Evolutionary conservation across 495 filamentous ascomycete genomes (phyloP).

Genomic region (Durotheca rogersii): DNA sequence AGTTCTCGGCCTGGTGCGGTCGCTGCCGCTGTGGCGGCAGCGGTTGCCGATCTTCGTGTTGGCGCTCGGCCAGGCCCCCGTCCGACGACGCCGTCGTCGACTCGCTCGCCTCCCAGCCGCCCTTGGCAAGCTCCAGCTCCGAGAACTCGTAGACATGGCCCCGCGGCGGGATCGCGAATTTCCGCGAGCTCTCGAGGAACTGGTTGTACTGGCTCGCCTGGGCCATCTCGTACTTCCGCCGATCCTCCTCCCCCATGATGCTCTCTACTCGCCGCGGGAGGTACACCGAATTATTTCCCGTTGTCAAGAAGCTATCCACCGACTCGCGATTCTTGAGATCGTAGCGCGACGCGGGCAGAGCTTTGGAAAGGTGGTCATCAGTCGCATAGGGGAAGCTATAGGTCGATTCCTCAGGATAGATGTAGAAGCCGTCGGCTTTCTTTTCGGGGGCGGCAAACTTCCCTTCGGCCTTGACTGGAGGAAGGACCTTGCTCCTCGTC

Average conservation of each 20-base stretch:
- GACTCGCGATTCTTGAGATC: slow-evolving; percentile 63
- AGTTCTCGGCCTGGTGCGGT: too few species aligned
- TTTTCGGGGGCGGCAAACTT: slow-evolving; percentile 63
- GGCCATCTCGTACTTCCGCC: slow-evolving; percentile 67
- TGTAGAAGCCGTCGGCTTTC: slow-evolving; percentile 62
- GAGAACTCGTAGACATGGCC: slow-evolving; percentile 56
- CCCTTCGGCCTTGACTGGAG: slow-evolving; percentile 71
- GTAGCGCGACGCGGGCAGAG: slow-evolving; percentile 45
- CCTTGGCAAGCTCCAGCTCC: slow-evolving; percentile 50
- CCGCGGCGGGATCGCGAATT: slow-evolving; percentile 51
- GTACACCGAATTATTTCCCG: slow-evolving; percentile 64
- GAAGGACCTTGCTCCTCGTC: slow-evolving; percentile 60
- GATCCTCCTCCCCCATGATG: slow-evolving; percentile 78
- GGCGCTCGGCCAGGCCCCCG: slow-evolving; percentile 20
- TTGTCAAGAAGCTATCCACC: slow-evolving; percentile 70
- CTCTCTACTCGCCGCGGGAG: slow-evolving; percentile 78
- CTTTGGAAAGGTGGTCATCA: too few species aligned
- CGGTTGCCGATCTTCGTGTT: slow-evolving; percentile 33
- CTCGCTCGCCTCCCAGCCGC: slow-evolving; percentile 44
- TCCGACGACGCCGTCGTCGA: not conserved
- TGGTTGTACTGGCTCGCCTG: slow-evolving; percentile 56
- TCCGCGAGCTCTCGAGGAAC: slow-evolving; percentile 50
- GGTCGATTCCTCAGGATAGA: slow-evolving; percentile 62
- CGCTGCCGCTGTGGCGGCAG: too few species aligned
- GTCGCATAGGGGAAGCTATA: slow-evolving; percentile 47